Evolutionary conservation across 1,284 basidiomycete species (phyloP).

Genomic region (Agroathelia rolfsii): DNA sequence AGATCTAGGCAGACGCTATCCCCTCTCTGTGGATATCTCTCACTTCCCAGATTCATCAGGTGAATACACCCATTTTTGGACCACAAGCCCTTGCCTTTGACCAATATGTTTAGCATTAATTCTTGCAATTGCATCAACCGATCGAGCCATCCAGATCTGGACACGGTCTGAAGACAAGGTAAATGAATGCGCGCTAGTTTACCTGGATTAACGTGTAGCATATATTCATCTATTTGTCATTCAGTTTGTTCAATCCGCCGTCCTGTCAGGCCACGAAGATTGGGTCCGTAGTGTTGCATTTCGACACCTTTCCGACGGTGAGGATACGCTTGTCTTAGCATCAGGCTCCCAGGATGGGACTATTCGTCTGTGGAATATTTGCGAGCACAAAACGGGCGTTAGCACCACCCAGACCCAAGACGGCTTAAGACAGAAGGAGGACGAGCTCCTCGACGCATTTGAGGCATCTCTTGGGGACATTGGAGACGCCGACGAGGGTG

Average conservation of each 20-base stretch:
- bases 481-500: slow-evolving; percentile 52
- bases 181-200: no score
- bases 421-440: no score
- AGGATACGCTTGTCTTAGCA: slow-evolving; percentile 52
- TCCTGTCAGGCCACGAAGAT: slow-evolving; percentile 85
- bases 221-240: slow-evolving; percentile 2
- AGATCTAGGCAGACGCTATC: slow-evolving; percentile 59
- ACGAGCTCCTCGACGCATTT: slow-evolving; percentile 80
- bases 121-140: slow-evolving; percentile 72
- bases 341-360: slow-evolving; percentile 91
- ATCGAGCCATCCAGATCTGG: slow-evolving; percentile 69
- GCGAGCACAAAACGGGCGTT: slow-evolving; percentile 28
- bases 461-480: slow-evolving; percentile 70
- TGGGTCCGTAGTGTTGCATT: slow-evolving; percentile 83
- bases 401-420: no score
- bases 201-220: no score
- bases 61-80: slow-evolving; percentile 1
- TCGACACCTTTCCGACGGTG: slow-evolving; percentile 22
- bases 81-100: not conserved
- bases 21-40: slow-evolving; percentile 47
- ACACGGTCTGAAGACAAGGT: slow-evolving; percentile 53
- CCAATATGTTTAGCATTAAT: slow-evolving; percentile 40
- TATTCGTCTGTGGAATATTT: slow-evolving; percentile 83
- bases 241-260: slow-evolving; percentile 50
- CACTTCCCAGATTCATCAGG: slow-evolving; percentile 1